Conservation (phyloP, 257 asterid genomes). For the Solanum clarkiae region DNA sequence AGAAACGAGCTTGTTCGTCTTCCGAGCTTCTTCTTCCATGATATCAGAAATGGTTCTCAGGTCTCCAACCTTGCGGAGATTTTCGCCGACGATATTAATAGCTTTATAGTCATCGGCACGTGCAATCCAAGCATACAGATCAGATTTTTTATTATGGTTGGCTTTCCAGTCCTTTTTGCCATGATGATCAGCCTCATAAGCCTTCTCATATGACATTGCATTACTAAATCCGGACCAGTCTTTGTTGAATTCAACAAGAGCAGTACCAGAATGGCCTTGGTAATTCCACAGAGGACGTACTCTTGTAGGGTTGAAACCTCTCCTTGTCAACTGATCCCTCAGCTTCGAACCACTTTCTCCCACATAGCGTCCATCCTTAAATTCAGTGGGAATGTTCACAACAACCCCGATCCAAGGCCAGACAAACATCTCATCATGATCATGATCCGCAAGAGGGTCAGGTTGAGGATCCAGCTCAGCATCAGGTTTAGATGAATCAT, state of each 20-base stretch:
- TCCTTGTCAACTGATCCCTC: constrained; percentile 36
- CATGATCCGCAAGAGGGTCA: constrained; percentile 48
- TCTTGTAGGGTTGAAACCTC: constrained; percentile 62
- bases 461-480: constrained; percentile 25
- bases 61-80: constrained; percentile 68
- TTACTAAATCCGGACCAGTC: constrained; percentile 72
- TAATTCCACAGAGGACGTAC: constrained; percentile 57
- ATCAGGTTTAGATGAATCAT: constrained; percentile 33
- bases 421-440: constrained; percentile 52
- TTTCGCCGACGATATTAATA: constrained; percentile 40
- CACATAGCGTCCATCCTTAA: constrained; percentile 35
- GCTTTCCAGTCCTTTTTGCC: constrained; percentile 62
- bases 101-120: constrained; percentile 48
- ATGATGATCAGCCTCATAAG: constrained; percentile 46
- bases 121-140: constrained; percentile 79
- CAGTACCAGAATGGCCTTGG: constrained; percentile 64
- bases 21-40: constrained; percentile 40
- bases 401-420: constrained; percentile 86
- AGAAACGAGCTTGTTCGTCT: constrained; percentile 33
- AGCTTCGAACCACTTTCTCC: constrained; percentile 62
- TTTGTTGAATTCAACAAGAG: constrained; percentile 51
- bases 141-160: constrained; percentile 26
- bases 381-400: constrained; percentile 53
- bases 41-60: constrained; percentile 54
- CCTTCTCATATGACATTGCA: constrained; percentile 71